Percentiles rank a stretch among this genome's conserved stretches.
phyloP scores from a whole-genome alignment of 2,329 filamentous ascomycete genomes.

The Xylariales sp. region DNA sequence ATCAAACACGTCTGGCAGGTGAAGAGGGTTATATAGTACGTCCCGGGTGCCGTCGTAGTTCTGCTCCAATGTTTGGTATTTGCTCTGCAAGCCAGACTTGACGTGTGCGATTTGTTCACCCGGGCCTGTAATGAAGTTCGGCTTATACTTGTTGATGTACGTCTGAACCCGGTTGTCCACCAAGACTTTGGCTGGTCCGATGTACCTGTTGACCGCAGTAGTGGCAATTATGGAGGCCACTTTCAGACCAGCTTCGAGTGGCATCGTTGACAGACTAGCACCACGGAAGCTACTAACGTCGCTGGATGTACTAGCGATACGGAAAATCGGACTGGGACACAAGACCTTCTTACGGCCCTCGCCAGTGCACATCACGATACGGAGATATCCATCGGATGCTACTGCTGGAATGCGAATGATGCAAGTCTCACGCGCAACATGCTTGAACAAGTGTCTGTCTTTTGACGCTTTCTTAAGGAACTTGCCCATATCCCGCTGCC shows the following conservation, averaged over 20 bases:
- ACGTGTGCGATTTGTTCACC: conserved; percentile 37
- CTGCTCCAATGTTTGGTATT: conserved; percentile 30
- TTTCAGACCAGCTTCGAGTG: conserved; percentile 60
- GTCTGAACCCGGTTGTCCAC: conserved; percentile 38
- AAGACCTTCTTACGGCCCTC: conserved; percentile 42
- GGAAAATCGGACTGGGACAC: conserved; percentile 63
- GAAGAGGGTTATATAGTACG: conserved; percentile 31
- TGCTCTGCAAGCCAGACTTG: conserved; percentile 24
- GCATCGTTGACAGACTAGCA: conserved; percentile 59
- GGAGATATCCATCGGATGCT: conserved; percentile 63
- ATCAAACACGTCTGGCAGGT: conserved; percentile 27
- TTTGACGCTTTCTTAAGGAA: conserved; percentile 53
- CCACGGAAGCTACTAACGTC: conserved; percentile 59
- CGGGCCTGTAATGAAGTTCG: conserved; percentile 31
- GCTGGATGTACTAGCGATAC: conserved; percentile 61
- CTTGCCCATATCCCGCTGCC: conserved; percentile 63
- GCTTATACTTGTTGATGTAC: conserved; percentile 24
- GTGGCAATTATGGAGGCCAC: conserved; percentile 47
- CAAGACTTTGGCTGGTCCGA: conserved; percentile 35
- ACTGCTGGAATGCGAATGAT: conserved; percentile 60
- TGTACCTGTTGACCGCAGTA: conserved; percentile 38
- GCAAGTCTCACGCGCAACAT: conserved; percentile 57
- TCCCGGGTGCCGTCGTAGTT: conserved; percentile 29
- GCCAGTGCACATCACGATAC: conserved; percentile 57
- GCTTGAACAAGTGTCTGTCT: conserved; percentile 38